Conservation (phyloP, 1,139 yeast species). For the Casaregolazyma suthepensis region DNA sequence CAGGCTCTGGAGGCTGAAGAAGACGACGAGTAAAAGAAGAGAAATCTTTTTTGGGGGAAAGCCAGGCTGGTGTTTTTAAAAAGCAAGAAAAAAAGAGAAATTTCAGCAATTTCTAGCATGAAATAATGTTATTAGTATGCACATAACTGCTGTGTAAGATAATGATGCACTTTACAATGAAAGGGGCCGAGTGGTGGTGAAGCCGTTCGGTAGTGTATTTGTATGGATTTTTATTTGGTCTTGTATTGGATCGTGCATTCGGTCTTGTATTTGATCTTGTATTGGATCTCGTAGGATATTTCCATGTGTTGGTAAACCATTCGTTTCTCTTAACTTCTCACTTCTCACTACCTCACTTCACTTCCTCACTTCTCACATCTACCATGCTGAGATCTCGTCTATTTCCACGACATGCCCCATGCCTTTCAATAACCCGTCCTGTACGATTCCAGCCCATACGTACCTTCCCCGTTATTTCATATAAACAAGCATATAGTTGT, state of each 20-base stretch:
- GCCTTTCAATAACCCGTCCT: neutral
- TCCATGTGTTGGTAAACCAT: neutral
- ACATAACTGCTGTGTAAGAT: conserved; percentile 9
- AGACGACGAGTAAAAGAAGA: conserved; percentile 38
- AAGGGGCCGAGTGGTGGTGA: neutral
- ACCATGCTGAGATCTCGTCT: neutral
- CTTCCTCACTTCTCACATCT: neutral
- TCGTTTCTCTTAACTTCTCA: neutral
- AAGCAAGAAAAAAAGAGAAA: conserved; percentile 7
- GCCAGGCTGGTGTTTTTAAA: conserved; percentile 2
- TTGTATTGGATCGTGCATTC: too few species aligned
- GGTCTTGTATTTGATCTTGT: too few species aligned
- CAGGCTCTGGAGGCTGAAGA: conserved; percentile 94
- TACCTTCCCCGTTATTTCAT: neutral
- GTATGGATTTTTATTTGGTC: too few species aligned
- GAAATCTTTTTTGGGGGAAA: neutral
- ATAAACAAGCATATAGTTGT: neutral
- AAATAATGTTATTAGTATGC: conserved; percentile 11
- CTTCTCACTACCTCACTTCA: neutral
- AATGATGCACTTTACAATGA: conserved; percentile 6
- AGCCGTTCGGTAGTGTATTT: neutral
- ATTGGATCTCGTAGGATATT: too few species aligned
- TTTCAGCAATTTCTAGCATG: conserved; percentile 11
- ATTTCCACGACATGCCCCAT: neutral
- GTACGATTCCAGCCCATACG: neutral